A percentile compares a stretch with the other conserved stretches of the same genome.
Conservation (phyloP, 805 yeast genomes). For the Yamadazyma kitorensis region DNA sequence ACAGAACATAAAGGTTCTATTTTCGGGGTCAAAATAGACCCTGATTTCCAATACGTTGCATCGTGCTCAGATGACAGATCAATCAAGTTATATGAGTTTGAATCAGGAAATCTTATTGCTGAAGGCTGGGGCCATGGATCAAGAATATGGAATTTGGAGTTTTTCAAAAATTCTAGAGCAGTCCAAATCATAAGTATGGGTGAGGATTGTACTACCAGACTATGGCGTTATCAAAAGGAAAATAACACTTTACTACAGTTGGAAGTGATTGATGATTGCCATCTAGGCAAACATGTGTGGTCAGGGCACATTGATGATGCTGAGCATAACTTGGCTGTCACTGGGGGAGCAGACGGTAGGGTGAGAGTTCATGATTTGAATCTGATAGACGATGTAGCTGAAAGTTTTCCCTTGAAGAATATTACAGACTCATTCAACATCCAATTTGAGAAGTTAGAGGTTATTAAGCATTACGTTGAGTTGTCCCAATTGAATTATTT, state of each 20-base stretch:
- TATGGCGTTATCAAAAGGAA: slow-evolving; percentile 55
- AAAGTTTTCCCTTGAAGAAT: slow-evolving; percentile 26
- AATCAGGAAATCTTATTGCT: slow-evolving; percentile 56
- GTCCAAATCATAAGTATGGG: slow-evolving; percentile 64
- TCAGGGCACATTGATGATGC: slow-evolving; percentile 55
- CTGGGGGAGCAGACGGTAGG: slow-evolving; percentile 95
- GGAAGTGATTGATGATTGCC: slow-evolving; percentile 58
- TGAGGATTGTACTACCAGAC: slow-evolving; percentile 78
- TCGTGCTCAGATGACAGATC: slow-evolving; percentile 96
- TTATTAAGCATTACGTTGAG: slow-evolving; percentile 58
- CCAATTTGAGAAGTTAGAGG: slow-evolving; percentile 45
- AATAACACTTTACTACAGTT: slow-evolving; percentile 35
- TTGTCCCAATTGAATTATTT: slow-evolving; percentile 38
- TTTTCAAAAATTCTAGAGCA: slow-evolving; percentile 34
- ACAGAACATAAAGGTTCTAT: slow-evolving; percentile 89
- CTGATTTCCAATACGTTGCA: slow-evolving; percentile 52
- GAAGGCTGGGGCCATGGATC: slow-evolving; percentile 97
- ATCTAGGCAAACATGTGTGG: slow-evolving; percentile 88
- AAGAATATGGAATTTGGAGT: slow-evolving; percentile 81
- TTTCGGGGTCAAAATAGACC: slow-evolving; percentile 69
- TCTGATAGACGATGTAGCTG: slow-evolving; percentile 7
- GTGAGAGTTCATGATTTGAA: slow-evolving; percentile 59
- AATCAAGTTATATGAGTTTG: slow-evolving; percentile 68
- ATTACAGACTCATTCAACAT: slow-evolving; percentile 28
- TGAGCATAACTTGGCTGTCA: slow-evolving; percentile 51